Percentiles rank a stretch among this genome's conserved stretches.
phyloP scores from a whole-genome alignment of 495 filamentous ascomycete species.

The Letharia columbiana region DNA sequence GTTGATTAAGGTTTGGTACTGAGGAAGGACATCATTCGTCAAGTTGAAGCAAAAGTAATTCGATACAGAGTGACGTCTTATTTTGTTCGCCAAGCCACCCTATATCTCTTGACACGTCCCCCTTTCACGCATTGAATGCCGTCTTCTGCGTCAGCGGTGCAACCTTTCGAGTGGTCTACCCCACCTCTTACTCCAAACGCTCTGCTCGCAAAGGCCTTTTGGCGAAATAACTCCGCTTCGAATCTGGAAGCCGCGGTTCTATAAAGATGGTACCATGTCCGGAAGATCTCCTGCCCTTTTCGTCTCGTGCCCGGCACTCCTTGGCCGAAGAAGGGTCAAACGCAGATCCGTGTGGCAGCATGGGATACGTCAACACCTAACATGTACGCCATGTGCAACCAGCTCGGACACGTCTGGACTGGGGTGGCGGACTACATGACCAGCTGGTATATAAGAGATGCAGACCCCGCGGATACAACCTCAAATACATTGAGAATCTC shows the following conservation, averaged over 20 bases:
- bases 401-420: neutral
- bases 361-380: neutral
- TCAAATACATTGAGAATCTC: neutral
- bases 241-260: neutral
- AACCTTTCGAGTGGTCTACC: neutral
- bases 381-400: too few species aligned
- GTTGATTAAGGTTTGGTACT: neutral
- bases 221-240: neutral
- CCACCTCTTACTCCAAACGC: neutral
- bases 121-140: neutral
- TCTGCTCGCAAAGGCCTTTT: neutral
- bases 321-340: neutral
- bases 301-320: neutral
- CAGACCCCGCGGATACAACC: neutral
- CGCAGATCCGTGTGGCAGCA: neutral
- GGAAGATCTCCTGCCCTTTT: constrained; percentile 3
- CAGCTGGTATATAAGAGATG: neutral
- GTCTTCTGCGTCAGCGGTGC: neutral
- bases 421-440: neutral
- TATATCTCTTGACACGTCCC: neutral
- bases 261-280: neutral
- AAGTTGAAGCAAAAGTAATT: too few species aligned
- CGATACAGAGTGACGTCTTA: neutral
- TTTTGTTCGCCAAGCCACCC: neutral
- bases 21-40: neutral